phyloP scores from a whole-genome alignment of 331 rosid species.

The Rosa hybrid region DNA sequence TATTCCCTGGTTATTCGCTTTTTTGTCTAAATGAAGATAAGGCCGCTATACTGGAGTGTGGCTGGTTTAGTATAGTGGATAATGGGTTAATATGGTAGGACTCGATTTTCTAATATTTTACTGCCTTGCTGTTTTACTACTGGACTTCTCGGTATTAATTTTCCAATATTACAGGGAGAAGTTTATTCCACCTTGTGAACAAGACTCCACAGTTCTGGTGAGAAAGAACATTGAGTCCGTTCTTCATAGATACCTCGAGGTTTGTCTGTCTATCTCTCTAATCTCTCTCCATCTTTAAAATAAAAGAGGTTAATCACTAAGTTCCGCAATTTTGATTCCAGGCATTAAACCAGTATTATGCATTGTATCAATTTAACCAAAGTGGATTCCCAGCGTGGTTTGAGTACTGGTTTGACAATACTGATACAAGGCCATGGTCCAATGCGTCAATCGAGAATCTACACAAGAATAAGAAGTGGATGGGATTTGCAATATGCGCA shows the following conservation, averaged over 20 bases:
- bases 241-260: slow-evolving; percentile 5
- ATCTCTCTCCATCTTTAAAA: neutral
- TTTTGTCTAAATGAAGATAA: neutral
- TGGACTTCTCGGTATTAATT: too few species aligned
- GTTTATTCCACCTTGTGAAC: neutral
- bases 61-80: too few species aligned
- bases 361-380: neutral
- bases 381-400: slow-evolving; percentile 24
- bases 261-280: neutral
- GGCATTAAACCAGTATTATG: neutral
- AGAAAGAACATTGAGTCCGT: slow-evolving; percentile 7
- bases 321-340: neutral
- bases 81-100: too few species aligned
- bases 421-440: neutral
- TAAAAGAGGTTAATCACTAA: neutral
- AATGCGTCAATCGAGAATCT: slow-evolving; percentile 12
- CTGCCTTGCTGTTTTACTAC: too few species aligned
- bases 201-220: neutral
- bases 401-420: too few species aligned
- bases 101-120: too few species aligned
- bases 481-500: slow-evolving; percentile 14
- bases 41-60: neutral
- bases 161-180: slow-evolving; percentile 28
- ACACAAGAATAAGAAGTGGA: slow-evolving; percentile 10
- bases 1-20: neutral